Percentiles rank a stretch among this genome's conserved stretches.
phyloP scores from a whole-genome alignment of 75 land plant genomes.

The Adiantum capillusveneris region DNA sequence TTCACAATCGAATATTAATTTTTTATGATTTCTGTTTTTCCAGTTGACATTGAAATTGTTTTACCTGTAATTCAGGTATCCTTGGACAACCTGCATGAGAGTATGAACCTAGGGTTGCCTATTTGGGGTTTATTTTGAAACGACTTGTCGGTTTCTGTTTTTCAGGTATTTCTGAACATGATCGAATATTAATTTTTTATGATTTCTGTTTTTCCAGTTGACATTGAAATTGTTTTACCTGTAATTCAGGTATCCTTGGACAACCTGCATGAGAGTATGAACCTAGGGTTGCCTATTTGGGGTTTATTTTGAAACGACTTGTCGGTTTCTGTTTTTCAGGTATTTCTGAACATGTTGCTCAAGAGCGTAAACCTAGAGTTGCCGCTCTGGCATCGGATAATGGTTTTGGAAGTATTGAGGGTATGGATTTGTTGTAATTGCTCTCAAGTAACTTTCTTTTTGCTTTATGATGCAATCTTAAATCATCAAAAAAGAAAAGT shows the following conservation, averaged over 20 bases:
- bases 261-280: constrained; percentile 70
- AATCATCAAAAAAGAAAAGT: too few relatives aligned
- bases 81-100: constrained; percentile 77
- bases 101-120: constrained; percentile 73
- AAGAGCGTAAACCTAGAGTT: constrained; percentile 74
- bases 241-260: constrained; percentile 88
- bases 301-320: constrained; percentile 83
- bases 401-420: constrained; percentile 95
- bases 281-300: constrained; percentile 87
- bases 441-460: too few relatives aligned
- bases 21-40: too few relatives aligned
- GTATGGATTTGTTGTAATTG: constrained; percentile 17
- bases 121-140: constrained; percentile 89
- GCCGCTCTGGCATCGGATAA: constrained; percentile 93
- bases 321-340: too few relatives aligned
- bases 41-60: too few relatives aligned
- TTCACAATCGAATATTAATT: too few relatives aligned
- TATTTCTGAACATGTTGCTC: constrained; percentile 85
- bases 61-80: too few relatives aligned
- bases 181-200: too few relatives aligned
- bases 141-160: too few relatives aligned
- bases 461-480: too few relatives aligned
- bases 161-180: constrained; percentile 93
- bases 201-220: too few relatives aligned
- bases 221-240: too few relatives aligned